Evolutionary conservation across 139 green algal species (phyloP).

Genomic region (Raphidocelis subcapitata): DNA sequence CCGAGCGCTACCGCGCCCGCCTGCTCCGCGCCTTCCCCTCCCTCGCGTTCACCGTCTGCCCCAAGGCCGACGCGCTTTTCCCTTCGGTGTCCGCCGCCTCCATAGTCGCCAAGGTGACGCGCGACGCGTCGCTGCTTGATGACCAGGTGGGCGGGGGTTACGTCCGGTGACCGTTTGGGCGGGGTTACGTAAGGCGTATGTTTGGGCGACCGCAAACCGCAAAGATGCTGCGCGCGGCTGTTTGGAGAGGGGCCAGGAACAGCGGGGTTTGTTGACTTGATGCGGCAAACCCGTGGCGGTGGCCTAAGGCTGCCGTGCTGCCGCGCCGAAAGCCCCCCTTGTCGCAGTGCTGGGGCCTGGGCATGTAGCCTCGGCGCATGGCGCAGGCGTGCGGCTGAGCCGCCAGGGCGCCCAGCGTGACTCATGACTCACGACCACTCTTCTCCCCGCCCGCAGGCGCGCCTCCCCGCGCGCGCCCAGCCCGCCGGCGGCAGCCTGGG

Average conservation of each 20-base stretch:
- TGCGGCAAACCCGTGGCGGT: not conserved
- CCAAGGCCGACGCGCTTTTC: constrained; percentile 89
- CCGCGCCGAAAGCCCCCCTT: too few relatives aligned
- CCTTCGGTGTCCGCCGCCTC: constrained; percentile 90
- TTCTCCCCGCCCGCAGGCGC: constrained; percentile 44
- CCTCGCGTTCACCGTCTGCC: constrained; percentile 69
- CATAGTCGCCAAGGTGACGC: constrained; percentile 90
- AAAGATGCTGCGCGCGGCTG: not conserved
- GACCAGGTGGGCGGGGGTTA: not conserved
- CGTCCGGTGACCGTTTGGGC: not conserved
- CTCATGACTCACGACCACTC: not conserved
- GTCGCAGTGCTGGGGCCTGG: too few relatives aligned
- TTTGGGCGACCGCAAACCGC: not conserved
- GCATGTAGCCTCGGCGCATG: too few relatives aligned
- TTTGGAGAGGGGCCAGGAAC: not conserved
- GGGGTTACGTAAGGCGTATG: not conserved
- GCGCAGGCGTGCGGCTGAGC: too few relatives aligned
- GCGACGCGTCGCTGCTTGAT: constrained; percentile 39
- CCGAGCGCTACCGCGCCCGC: constrained; percentile 46
- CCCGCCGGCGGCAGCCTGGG: constrained; percentile 28
- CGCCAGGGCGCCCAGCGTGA: too few relatives aligned
- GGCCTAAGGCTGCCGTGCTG: not conserved
- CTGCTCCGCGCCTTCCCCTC: constrained; percentile 60
- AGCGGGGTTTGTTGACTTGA: constrained; percentile 6
- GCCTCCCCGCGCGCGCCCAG: constrained; percentile 25